These are phyloP conservation scores for Leucocoprinus leucothites DNA, from an alignment of 768 basidiomycete species.

Conservation along the genomic window DNA sequence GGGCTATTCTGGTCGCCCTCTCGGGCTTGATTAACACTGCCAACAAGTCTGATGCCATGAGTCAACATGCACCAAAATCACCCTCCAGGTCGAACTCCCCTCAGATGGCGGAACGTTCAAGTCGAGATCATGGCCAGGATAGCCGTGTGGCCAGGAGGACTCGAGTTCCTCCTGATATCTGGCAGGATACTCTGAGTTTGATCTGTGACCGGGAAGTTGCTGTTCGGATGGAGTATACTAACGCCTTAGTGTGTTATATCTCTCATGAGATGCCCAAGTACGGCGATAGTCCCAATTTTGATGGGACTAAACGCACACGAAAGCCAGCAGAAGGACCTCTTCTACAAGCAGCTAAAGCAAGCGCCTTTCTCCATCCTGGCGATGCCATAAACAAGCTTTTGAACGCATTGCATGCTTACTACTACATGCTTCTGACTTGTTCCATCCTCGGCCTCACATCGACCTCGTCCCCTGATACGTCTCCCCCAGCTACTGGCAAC, in stretches of 20 bases:
- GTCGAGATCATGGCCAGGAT: conserved; percentile 23
- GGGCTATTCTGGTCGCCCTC: conserved; percentile 68
- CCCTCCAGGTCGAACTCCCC: conserved; percentile 19
- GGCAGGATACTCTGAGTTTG: conserved; percentile 87
- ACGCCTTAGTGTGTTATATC: conserved; percentile 73
- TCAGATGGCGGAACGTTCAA: conserved; percentile 22
- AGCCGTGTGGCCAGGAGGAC: conserved; percentile 54
- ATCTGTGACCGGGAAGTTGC: conserved; percentile 76
- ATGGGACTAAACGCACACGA: conserved; percentile 43
- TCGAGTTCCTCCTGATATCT: conserved; percentile 74
- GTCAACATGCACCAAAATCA: conserved; percentile 6
- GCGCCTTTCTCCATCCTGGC: conserved; percentile 47
- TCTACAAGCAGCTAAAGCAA: conserved; percentile 43
- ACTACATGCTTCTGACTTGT: conserved; percentile 76
- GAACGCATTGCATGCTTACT: conserved; percentile 76
- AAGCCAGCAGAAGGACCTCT: conserved; percentile 47
- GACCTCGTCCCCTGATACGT: conserved; percentile 36
- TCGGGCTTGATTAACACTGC: conserved; percentile 67
- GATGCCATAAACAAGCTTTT: conserved; percentile 70
- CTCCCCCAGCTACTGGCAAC: conserved; percentile 15
- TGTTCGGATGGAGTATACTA: conserved; percentile 78
- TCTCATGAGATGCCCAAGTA: conserved; percentile 69
- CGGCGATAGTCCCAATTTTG: conserved; percentile 45
- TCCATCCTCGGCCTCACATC: conserved; percentile 52
- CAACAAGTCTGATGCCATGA: conserved; percentile 39